A percentile compares a stretch with the other conserved stretches of the same genome.
phyloP scores from a whole-genome alignment of 2,329 filamentous ascomycete species.

The Lasiodiplodia theobromae region DNA sequence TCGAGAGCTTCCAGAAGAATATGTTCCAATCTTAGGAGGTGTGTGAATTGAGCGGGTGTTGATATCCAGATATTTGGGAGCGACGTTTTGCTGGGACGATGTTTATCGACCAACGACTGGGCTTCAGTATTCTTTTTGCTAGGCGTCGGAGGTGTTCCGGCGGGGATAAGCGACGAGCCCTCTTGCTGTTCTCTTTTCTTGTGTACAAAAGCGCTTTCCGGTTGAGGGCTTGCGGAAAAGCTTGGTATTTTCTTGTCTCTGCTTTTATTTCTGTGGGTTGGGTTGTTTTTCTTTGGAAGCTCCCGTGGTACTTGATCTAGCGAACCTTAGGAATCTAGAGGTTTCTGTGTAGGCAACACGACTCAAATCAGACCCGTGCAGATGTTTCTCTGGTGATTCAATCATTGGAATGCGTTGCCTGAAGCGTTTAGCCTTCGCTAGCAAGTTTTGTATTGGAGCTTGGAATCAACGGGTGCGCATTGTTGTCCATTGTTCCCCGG shows the following conservation, averaged over 20 bases:
- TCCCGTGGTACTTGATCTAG: not conserved
- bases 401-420: not conserved
- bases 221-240: not conserved
- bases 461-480: too few relatives aligned
- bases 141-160: slow-evolving; percentile 27
- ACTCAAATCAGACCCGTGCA: not conserved
- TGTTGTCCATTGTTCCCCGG: too few relatives aligned
- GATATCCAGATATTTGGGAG: not conserved
- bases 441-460: not conserved
- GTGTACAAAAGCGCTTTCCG: slow-evolving; percentile 13
- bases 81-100: not conserved
- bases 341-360: not conserved
- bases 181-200: not conserved
- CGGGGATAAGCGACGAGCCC: not conserved
- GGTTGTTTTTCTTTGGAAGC: not conserved
- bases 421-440: not conserved
- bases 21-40: slow-evolving; percentile 64
- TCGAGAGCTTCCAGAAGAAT: slow-evolving; percentile 76
- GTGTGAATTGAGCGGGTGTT: not conserved
- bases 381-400: not conserved
- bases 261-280: not conserved
- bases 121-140: not conserved
- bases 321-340: not conserved
- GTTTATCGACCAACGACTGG: not conserved
- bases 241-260: not conserved